phyloP scores from a whole-genome alignment of 1,284 basidiomycete species.

The Ceraceosorus bombacis region DNA sequence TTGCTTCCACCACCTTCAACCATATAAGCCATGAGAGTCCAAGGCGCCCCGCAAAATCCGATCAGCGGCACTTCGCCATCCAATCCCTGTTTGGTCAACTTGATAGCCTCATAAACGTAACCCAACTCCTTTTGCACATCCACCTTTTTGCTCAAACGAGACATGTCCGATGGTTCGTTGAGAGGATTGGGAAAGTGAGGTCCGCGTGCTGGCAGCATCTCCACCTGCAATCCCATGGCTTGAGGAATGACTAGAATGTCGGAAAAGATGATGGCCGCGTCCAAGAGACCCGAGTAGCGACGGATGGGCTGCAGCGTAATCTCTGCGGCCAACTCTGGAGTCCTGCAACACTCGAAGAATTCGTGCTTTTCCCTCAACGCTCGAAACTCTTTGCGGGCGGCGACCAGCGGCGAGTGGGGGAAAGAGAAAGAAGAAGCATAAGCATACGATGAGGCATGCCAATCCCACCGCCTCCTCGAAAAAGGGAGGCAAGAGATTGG shows the following conservation, averaged over 20 bases:
- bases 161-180: conserved; percentile 38
- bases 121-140: conserved; percentile 47
- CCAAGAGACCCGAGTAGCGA: conserved; percentile 42
- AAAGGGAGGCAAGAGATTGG: neutral
- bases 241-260: conserved; percentile 48
- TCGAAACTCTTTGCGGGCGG: conserved; percentile 37
- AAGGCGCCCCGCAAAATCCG: conserved; percentile 47
- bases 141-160: conserved; percentile 39
- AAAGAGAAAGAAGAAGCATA: neutral
- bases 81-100: conserved; percentile 37
- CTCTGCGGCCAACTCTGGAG: conserved; percentile 43
- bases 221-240: conserved; percentile 46
- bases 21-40: conserved; percentile 49
- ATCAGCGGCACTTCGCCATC: conserved; percentile 47
- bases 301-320: conserved; percentile 47
- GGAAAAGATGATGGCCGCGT: conserved; percentile 48
- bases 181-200: conserved; percentile 45
- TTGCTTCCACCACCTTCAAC: conserved; percentile 46
- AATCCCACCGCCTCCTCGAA: neutral
- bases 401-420: neutral
- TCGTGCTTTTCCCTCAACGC: conserved; percentile 44
- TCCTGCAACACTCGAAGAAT: conserved; percentile 47
- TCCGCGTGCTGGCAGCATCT: conserved; percentile 46
- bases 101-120: conserved; percentile 46
- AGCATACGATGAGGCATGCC: neutral